phyloP scores from a whole-genome alignment of 108 stramenopile genomes.

The Phaeodactylum tricornutum region DNA sequence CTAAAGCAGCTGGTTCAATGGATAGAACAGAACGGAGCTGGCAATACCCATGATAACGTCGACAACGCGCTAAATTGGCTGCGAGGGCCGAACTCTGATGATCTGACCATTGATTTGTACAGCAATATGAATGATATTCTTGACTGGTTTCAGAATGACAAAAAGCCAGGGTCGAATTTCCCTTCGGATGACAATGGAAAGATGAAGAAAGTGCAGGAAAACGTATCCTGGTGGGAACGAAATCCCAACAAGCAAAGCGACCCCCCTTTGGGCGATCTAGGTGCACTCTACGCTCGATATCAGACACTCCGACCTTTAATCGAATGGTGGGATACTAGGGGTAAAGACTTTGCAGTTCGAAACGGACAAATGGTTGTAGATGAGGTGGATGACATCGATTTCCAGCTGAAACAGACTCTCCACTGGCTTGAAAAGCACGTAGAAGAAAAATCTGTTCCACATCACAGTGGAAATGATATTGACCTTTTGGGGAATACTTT shows the following conservation, averaged over 20 bases:
- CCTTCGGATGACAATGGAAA: not conserved
- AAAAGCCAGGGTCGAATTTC: not conserved
- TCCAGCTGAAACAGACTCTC: slow-evolving; percentile 2
- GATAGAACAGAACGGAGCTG: not conserved
- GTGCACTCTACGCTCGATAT: not conserved
- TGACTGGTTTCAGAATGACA: slow-evolving; percentile 19
- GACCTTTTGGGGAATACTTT: slow-evolving; percentile 13
- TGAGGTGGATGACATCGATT: slow-evolving; percentile 1
- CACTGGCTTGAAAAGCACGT: slow-evolving; percentile 4
- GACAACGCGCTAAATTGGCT: slow-evolving; percentile 34
- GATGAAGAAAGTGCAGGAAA: slow-evolving; percentile 3
- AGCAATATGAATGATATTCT: slow-evolving; percentile 20
- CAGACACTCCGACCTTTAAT: not conserved
- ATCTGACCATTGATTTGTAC: slow-evolving; percentile 6
- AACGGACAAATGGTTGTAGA: not conserved
- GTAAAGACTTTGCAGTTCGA: slow-evolving; percentile 1
- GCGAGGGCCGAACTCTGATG: slow-evolving; percentile 13
- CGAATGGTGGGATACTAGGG: slow-evolving; percentile 5
- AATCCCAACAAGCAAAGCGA: too few relatives aligned
- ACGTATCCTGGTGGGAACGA: slow-evolving; percentile 4
- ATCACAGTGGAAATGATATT: not conserved
- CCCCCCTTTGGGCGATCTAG: not conserved
- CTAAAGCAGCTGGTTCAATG: slow-evolving; percentile 3
- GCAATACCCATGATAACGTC: slow-evolving; percentile 17
- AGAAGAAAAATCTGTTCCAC: not conserved